Conservation (phyloP, 1,284 basidiomycete species). For the Moesziomyces antarcticus region DNA sequence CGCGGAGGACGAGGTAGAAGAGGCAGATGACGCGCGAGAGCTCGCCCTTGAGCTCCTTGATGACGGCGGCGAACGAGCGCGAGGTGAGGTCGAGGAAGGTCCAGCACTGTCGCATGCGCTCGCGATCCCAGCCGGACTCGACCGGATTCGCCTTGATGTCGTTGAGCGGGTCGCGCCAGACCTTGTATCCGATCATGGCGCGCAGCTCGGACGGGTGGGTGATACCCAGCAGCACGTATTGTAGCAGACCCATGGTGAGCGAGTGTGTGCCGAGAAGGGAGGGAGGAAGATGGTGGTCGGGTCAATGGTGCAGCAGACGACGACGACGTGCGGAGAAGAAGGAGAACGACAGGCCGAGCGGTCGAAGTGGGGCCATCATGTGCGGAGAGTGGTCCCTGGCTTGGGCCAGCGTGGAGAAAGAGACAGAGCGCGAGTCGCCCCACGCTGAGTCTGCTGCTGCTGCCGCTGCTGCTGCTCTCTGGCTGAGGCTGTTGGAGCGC, state of each 20-base stretch:
- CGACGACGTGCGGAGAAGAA: too few species aligned
- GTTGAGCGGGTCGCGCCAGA: constrained; percentile 70
- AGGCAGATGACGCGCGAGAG: constrained; percentile 87
- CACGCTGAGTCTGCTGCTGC: too few species aligned
- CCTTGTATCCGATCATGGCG: constrained; percentile 68
- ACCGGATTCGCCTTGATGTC: constrained; percentile 67
- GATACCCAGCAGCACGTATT: constrained; percentile 38
- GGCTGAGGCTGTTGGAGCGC: too few species aligned
- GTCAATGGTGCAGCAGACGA: too few species aligned
- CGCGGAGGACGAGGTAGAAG: constrained; percentile 94
- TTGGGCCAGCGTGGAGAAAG: too few species aligned
- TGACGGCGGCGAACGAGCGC: constrained; percentile 90
- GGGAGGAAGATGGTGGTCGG: neutral
- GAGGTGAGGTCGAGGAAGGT: constrained; percentile 87
- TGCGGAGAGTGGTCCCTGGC: neutral
- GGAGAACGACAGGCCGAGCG: too few species aligned
- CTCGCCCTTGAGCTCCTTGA: constrained; percentile 96
- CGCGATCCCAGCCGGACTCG: constrained; percentile 63
- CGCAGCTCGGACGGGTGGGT: constrained; percentile 67
- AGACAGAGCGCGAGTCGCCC: too few species aligned
- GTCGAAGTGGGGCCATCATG: neutral
- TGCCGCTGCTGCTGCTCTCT: too few species aligned
- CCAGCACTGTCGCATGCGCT: constrained; percentile 88
- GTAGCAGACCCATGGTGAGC: constrained; percentile 35
- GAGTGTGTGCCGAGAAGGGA: neutral